Evolutionary conservation across 148 eudicot genomes (phyloP), one percentile per base, ranked within the genome.

Genomic region (Tetragonia tetragonoides): DNA sequence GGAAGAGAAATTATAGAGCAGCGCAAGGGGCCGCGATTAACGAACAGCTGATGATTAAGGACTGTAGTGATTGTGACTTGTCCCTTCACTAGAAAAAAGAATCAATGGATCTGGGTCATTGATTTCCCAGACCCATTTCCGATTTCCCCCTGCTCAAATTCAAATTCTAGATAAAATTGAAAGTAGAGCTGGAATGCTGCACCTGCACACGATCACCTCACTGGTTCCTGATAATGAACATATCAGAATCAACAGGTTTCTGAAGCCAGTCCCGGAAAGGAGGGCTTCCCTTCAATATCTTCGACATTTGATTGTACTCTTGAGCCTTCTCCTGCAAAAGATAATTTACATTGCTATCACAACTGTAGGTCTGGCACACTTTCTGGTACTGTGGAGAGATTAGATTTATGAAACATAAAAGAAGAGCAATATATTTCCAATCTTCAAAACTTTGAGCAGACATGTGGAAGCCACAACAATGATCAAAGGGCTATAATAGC

Each of bases 181-280:
- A 28, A 28, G 34, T 28, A 28, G 34, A 28, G 34, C 34, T 28
- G 34, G 34, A 28, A 28, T 28, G 34, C 34, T 0, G 34, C 34
- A 1, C 34, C 34, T 28, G 34, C 34, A 11, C 15, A 51, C 38
- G 57, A 6, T 83, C 72, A 81, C 83, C 82, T 82, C 77, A 51
- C 23, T 62, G 24, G 18, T 63, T 69, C 73, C 40, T 77, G 62
- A 75, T 46, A 11, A 60, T 64, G 73, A 90, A 90, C 77, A 83
- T 84, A 84, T 93, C 96, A 59, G 89, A 87, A 69, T 88, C 88
- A 62, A 80, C 77, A 21, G 97, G 92, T 79, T 92, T 94, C 80
- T 68, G 68, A 75, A 85, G 90, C 98, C 98, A 92, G 75, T 85
- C 85, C 79, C 82, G 75, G 78, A 92, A 92, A 67, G 78, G 83